Evolutionary conservation across 1,139 yeast species (phyloP), one percentile per base, ranked within the genome.

Genomic region (Debaryomycetaceae sp.): DNA sequence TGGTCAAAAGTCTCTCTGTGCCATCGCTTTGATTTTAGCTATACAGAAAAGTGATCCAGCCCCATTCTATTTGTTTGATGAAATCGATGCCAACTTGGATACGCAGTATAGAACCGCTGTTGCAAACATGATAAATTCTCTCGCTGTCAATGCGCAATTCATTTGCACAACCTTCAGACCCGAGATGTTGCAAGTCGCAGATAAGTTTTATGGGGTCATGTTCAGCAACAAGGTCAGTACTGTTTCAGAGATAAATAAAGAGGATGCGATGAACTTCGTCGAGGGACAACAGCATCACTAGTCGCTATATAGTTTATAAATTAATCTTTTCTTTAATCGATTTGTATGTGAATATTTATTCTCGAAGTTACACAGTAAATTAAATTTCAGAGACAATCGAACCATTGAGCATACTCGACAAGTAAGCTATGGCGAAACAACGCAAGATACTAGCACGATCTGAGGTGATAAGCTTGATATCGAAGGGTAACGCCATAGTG

Each of bases 21-120:
- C 99, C 2, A 82, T 93, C 54, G 91, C 98, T 0, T 76, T 93
- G 42, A 91, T 93, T 51, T 76, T 93, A 49, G 98, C 99, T 4
- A 89, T 93, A 50, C 99, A 93, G 67, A 82, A 79, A 60, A 88
- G 95, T 54, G 98, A 93, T 55, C 98, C 98, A 7, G 98, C 98
- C 2, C 98, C 99, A 41, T 93, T 93, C 63, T 93, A 93, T 60
- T 68, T 93, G 44, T 90, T 93, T 65, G 99, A 93, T 64, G 99
- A 93, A 69, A 86, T 93, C 48, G 99, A 93, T 68, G 97, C 98
- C 6, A 93, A 93, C 54, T 74, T 93, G 49, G 99, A 93, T 66
- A 82, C 96, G 2, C 97, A 89, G 59, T 91, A 91, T 61, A 79
- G 99, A 56, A 80, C 88, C 0, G 83, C 97, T 0, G 97, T 93